phyloP scores from a whole-genome alignment of 495 filamentous ascomycete species.

The Penicillium goetzii region DNA sequence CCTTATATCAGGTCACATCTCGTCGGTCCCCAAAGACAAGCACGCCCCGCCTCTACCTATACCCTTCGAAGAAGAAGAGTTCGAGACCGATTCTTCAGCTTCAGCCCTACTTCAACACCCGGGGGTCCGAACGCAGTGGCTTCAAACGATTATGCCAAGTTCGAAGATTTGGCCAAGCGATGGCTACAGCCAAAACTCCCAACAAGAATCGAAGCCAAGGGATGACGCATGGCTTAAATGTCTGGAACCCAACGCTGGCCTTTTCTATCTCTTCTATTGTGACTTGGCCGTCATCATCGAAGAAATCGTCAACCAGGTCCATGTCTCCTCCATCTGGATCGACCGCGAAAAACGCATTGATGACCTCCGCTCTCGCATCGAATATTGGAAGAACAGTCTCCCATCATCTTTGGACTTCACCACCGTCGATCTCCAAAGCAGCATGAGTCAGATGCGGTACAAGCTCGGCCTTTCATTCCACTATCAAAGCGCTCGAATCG shows the following conservation, averaged over 20 bases:
- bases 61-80: conserved; percentile 1
- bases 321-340: conserved; percentile 7
- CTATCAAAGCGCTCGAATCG: conserved; percentile 58
- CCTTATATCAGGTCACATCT: conserved; percentile 62
- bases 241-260: conserved; percentile 2
- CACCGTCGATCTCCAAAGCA: neutral
- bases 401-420: conserved; percentile 1
- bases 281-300: conserved; percentile 56
- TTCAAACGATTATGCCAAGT: conserved; percentile 3
- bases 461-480: conserved; percentile 54
- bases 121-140: neutral
- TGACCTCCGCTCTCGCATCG: conserved; percentile 4
- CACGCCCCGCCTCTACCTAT: conserved; percentile 21
- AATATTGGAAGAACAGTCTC: conserved; percentile 4
- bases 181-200: neutral
- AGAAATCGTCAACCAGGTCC: conserved; percentile 20
- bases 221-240: conserved; percentile 6
- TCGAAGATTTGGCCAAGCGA: conserved; percentile 1
- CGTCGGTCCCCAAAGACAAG: conserved; percentile 54
- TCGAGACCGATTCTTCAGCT: conserved; percentile 1
- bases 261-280: conserved; percentile 37
- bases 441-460: conserved; percentile 7
- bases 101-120: conserved; percentile 6
- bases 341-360: conserved; percentile 45
- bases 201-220: neutral